Evolutionary conservation across 1,139 yeast species (phyloP), one percentile per base, ranked within the genome.

Genomic region (Yamadazyma trypodendri): DNA sequence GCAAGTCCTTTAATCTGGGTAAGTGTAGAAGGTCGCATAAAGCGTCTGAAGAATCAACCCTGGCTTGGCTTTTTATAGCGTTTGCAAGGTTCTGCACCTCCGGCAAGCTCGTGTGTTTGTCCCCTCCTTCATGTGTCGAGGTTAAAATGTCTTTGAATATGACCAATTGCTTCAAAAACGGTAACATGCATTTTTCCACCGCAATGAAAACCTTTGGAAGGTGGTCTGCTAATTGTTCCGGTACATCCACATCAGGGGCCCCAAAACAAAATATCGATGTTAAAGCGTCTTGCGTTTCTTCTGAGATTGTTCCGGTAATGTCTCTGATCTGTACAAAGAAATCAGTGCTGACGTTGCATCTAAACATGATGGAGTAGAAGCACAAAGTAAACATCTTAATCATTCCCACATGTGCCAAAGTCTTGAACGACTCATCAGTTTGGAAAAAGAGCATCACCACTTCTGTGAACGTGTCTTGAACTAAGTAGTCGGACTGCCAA

Each of bases 361-460:
- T 42, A 2, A 32, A 23, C 5, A 40, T 31, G 3, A 64, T 35
- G 2, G 65, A 57, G 39, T 44, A 52, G 6, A 56, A 37, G 11
- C 53, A 45, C 7, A 55, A 39, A 1, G 63, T 52, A 20, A 68
- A 46, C 23, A 58, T 37, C 37, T 64, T 66, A 3, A 58, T 45
- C 44, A 59, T 52, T 1, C 67, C 70, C 13, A 59, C 41, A 22
- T 63, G 52, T 4, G 63, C 55, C 30, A 67, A 46, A 0, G 72
- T 60, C 4, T 45, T 42, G 20, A 68, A 58, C 0, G 79, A 68
- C 42, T 72, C 76, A 36, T 65, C 68, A 2, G 75, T 68, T 47
- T 71, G 75, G 45, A 74, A 67, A 37, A 57, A 73, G 15, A 72
- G 47, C 28, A 60, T 48, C 9, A 72, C 51, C 3, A 65, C 49